phyloP scores from a whole-genome alignment of 306 rosid genomes.

The cucumber (Cucumis sativus) region DNA sequence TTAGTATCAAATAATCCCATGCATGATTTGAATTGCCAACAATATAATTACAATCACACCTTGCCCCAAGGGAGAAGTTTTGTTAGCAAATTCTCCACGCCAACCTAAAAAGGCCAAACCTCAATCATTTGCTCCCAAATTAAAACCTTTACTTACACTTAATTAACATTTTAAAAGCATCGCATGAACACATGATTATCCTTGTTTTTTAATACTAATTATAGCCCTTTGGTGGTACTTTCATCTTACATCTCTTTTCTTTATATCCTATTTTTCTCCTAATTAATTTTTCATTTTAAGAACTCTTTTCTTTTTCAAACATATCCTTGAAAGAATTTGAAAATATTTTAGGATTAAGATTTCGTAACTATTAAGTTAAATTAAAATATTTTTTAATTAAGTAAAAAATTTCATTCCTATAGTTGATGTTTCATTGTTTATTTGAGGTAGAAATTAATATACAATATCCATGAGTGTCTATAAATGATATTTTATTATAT shows the following conservation, averaged over 20 bases:
- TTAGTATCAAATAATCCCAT: not conserved
- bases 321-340: not conserved
- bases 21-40: not conserved
- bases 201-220: not conserved
- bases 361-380: too few species aligned
- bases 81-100: not conserved
- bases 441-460: too few species aligned
- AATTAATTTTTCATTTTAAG: not conserved
- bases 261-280: not conserved
- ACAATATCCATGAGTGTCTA: too few species aligned
- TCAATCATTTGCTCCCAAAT: not conserved
- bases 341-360: not conserved
- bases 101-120: not conserved
- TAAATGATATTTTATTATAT: too few species aligned
- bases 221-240: not conserved
- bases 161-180: not conserved
- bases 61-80: not conserved
- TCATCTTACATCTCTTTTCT: not conserved
- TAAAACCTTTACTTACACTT: not conserved
- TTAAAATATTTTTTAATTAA: too few species aligned
- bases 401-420: too few species aligned
- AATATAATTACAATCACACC: not conserved
- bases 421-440: too few species aligned
- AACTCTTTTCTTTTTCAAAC: not conserved
- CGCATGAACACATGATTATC: not conserved